Evolutionary conservation across 148 eudicot genomes (phyloP).

Genomic region (Fagopyrum tataricum): DNA sequence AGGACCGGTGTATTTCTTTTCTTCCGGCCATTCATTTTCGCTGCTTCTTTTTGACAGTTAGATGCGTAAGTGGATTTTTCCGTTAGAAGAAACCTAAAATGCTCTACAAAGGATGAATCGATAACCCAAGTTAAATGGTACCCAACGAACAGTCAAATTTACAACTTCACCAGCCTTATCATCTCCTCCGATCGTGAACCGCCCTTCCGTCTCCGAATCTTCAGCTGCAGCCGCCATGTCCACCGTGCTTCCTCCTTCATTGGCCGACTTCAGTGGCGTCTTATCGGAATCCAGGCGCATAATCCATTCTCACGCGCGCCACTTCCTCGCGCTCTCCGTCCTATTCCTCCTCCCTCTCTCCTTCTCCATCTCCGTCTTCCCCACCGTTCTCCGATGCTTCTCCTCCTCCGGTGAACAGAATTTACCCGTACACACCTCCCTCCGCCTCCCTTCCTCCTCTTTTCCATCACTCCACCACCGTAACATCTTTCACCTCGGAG

Average conservation of each 20-base stretch:
- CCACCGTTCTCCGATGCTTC: conserved; percentile 28
- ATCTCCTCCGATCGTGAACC: background rate
- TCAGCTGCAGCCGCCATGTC: conserved; percentile 15
- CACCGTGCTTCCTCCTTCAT: conserved; percentile 19
- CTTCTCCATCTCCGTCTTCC: conserved; percentile 34
- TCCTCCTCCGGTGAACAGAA: conserved; percentile 17
- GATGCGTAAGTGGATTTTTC: no score
- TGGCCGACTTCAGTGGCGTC: conserved; percentile 27
- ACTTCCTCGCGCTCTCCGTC: conserved; percentile 49
- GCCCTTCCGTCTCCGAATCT: background rate
- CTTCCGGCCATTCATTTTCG: no score
- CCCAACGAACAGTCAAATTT: no score
- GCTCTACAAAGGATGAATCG: no score
- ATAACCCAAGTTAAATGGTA: no score
- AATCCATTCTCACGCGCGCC: conserved; percentile 41
- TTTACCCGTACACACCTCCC: background rate
- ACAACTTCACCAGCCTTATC: background rate
- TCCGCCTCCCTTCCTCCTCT: conserved; percentile 16
- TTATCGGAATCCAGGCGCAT: conserved; percentile 41
- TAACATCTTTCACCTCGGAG: conserved; percentile 13
- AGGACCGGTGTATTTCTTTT: no score
- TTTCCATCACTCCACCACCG: conserved; percentile 7
- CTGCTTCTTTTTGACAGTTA: no score
- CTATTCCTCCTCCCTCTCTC: conserved; percentile 47
- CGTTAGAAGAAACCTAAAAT: no score